phyloP scores from a whole-genome alignment of 2,329 filamentous ascomycete genomes.

The Tolypocladium album region DNA sequence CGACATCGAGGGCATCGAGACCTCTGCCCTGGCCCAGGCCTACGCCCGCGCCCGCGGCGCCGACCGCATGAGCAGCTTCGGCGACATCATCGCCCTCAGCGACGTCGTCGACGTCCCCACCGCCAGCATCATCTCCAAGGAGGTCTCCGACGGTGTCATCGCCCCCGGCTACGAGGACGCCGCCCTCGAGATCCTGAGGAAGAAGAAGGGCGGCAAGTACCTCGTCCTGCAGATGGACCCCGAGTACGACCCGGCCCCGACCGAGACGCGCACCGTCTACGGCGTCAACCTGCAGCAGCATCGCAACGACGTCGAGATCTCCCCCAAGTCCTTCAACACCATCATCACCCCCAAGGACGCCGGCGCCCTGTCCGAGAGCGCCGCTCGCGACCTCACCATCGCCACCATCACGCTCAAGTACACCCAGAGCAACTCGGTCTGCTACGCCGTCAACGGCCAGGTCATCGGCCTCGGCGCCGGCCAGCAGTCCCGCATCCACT shows the following conservation, averaged over 20 bases:
- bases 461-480: constrained; percentile 89
- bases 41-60: constrained; percentile 93
- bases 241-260: constrained; percentile 68
- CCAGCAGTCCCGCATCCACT: constrained; percentile 97
- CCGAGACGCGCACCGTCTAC: constrained; percentile 80
- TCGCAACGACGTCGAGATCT: constrained; percentile 85
- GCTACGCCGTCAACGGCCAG: constrained; percentile 91
- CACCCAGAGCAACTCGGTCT: constrained; percentile 98
- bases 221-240: constrained; percentile 91
- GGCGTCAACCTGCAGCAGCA: constrained; percentile 81
- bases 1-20: constrained; percentile 82
- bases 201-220: constrained; percentile 98
- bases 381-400: constrained; percentile 81
- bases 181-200: constrained; percentile 82
- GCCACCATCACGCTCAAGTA: constrained; percentile 97
- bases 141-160: constrained; percentile 95
- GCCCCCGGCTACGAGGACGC: constrained; percentile 78
- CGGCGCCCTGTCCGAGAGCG: constrained; percentile 61
- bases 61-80: constrained; percentile 98
- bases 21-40: constrained; percentile 78
- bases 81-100: constrained; percentile 89
- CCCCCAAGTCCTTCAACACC: constrained; percentile 72
- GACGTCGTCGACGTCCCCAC: constrained; percentile 85
- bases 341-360: constrained; percentile 81
- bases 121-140: constrained; percentile 93